Conservation (phyloP, 768 basidiomycete genomes). For the Postia placenta region DNA sequence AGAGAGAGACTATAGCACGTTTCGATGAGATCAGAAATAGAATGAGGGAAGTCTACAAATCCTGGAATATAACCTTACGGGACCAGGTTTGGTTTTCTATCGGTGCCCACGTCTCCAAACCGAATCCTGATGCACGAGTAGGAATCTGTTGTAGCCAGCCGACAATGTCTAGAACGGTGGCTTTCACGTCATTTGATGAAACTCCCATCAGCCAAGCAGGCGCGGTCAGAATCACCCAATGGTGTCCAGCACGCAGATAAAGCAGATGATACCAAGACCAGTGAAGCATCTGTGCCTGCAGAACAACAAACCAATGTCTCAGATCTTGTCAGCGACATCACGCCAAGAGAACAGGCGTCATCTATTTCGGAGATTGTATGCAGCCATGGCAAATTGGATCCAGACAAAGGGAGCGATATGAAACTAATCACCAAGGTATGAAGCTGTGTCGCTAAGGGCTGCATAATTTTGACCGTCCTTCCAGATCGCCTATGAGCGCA, state of each 20-base stretch:
- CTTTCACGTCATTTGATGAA: conserved; percentile 37
- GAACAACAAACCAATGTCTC: too few species aligned
- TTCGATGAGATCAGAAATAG: conserved; percentile 48
- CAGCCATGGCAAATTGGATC: conserved; percentile 55
- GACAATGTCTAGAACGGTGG: conserved; percentile 57
- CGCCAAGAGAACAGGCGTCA: too few species aligned
- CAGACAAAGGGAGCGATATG: conserved; percentile 52
- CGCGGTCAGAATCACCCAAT: too few species aligned
- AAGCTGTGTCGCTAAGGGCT: background rate
- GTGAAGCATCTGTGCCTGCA: too few species aligned
- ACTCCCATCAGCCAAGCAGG: conserved; percentile 15
- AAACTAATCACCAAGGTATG: conserved; percentile 60
- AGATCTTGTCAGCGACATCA: too few species aligned
- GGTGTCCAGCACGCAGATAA: too few species aligned
- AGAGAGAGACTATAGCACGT: conserved; percentile 30
- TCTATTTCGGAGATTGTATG: conserved; percentile 37
- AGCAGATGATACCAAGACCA: too few species aligned
- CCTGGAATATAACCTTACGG: conserved; percentile 48
- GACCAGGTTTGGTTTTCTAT: conserved; percentile 37
- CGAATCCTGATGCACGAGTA: conserved; percentile 23
- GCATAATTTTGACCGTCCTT: conserved; percentile 3
- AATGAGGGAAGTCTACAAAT: conserved; percentile 54
- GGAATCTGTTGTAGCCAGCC: conserved; percentile 57
- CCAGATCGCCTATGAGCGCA: conserved; percentile 41
- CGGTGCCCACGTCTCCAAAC: background rate